Base-by-base conservation (phyloP, 1,284 basidiomycete genomes). In the Tylopilus sp. region DNA sequence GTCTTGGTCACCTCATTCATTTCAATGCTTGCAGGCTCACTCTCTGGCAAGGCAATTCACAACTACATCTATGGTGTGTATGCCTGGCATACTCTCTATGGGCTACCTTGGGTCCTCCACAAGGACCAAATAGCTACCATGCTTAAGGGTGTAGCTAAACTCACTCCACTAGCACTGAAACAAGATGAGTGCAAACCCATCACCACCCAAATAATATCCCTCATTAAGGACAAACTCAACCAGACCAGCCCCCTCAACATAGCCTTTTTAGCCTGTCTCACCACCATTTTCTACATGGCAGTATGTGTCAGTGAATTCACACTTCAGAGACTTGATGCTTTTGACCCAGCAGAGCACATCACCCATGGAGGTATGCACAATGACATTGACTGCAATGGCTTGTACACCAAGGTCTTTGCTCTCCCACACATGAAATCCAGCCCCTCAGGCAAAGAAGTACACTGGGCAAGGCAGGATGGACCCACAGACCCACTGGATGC, bases 71-170 rank as follows among this genome's bases (percentile, higher is more conserved):
- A 58, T 2, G 29, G 34, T 0, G 14, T 69, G 0, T 33, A 3
- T 1, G 39, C 56, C 0, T 69, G 68, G 68, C 67, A 69, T 52
- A 61, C 48, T 0, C 37, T 53, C 0, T 56, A 69, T 5, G n/a
- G 62, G 0, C n/a, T 64, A 0, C 17, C 54, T 1, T 69, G 66
- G 62, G 2, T 6, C 2, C 37, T 67, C 0, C 48, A 67, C 6
- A 6, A 65, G 7, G 55, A 65, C 10, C 50, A 65, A 2, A 17
- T 65, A 6, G 21, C 1, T 2, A 64, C 34, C 6, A 29, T 64
- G 41, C 12, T 66, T 12, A 55, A 64, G 29, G 65, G 52, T 1
- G 27, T 7, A 16, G 23, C 27, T 1, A 66, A 37, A 33, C 60
- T 66, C 0, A 29, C 39, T 3, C 52, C 37, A 4, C 12, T 19